Evolutionary conservation across 164 flowering plant species (phyloP).

Genomic region (Vitis labrusca): DNA sequence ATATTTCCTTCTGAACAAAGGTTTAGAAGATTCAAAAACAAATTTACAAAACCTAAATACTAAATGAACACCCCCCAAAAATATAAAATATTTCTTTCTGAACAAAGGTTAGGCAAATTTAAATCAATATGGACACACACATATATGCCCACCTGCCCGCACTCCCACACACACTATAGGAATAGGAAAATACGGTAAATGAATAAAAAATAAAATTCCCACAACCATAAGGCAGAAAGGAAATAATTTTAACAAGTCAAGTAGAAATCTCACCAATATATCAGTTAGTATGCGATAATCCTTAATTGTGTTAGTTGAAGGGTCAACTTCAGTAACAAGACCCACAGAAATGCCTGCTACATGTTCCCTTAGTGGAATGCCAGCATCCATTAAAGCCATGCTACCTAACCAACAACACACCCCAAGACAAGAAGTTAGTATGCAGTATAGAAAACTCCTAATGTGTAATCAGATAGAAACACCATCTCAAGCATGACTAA

Average conservation of each 20-base stretch:
- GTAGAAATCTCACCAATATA: constrained; percentile 66
- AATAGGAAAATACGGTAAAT: no score
- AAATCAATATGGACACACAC: no score
- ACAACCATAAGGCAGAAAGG: not conserved
- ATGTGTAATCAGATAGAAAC: not conserved
- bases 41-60: no score
- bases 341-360: constrained; percentile 98
- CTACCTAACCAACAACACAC: constrained; percentile 56
- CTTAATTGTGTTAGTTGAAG: constrained; percentile 60
- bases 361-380: constrained; percentile 83
- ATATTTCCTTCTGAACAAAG: no score
- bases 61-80: no score
- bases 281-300: constrained; percentile 91
- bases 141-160: no score
- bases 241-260: constrained; percentile 7
- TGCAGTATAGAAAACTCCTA: not conserved
- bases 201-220: no score
- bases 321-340: constrained; percentile 85
- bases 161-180: no score
- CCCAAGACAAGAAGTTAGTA: not conserved
- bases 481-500: not conserved
- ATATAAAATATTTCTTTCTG: no score
- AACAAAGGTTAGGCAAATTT: no score
- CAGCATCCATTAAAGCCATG: constrained; percentile 99
- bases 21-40: no score